Conservation (phyloP, 2,329 filamentous ascomycete species). For the Trichoderma aggressivum region DNA sequence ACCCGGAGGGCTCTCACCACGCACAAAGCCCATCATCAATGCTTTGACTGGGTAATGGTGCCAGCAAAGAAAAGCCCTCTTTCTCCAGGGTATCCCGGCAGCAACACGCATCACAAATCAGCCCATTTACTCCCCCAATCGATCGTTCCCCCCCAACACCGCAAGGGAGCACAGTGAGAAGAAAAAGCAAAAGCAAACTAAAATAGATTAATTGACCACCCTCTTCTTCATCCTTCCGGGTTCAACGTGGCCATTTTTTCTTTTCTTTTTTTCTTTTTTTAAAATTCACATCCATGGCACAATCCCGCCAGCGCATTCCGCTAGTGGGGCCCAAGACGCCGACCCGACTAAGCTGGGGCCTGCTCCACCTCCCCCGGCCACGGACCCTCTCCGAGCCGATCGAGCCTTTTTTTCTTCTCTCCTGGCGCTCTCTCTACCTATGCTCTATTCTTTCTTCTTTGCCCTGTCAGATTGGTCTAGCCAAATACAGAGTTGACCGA, state of each 20-base stretch:
- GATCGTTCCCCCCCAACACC: not conserved
- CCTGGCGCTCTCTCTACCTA: not conserved
- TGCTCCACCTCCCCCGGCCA: not conserved
- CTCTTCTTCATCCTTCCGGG: not conserved
- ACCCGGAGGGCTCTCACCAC: not conserved
- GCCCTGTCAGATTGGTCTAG: not conserved
- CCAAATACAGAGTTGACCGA: not conserved
- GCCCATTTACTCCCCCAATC: not conserved
- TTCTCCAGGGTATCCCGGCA: slow-evolving; percentile 2
- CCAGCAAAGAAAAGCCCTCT: not conserved
- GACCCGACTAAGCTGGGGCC: not conserved
- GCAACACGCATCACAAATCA: not conserved
- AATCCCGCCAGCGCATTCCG: slow-evolving; percentile 1
- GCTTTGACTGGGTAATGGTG: not conserved
- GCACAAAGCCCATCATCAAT: not conserved
- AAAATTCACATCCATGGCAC: not conserved
- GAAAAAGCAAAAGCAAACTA: not conserved
- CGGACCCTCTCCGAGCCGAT: slow-evolving; percentile 6
- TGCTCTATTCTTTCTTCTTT: not conserved
- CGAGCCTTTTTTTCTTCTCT: not conserved
- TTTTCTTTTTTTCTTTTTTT: too few relatives aligned
- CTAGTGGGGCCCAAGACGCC: not conserved
- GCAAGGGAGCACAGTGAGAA: not conserved
- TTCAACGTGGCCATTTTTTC: not conserved
- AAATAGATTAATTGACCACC: slow-evolving; percentile 6